A percentile compares a stretch with the other conserved stretches of the same genome.
Evolutionary conservation across 495 filamentous ascomycete species (phyloP).

Genomic region (Beverwykella pulmonaria): DNA sequence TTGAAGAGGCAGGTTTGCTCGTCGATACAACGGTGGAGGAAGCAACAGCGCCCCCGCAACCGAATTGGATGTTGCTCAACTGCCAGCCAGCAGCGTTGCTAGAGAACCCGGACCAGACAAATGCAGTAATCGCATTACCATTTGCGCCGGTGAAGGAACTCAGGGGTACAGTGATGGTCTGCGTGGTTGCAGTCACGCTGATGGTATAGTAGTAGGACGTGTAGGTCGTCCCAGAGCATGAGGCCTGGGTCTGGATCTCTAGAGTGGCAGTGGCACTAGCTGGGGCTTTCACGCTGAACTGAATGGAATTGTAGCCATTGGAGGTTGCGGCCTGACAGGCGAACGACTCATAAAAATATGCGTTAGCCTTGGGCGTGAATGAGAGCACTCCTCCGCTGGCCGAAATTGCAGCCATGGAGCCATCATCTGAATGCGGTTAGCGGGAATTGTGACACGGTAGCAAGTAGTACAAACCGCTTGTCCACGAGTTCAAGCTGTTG

Average conservation of each 20-base stretch:
- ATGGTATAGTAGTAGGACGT: conserved; percentile 53
- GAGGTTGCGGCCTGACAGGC: conserved; percentile 52
- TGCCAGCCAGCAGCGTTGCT: conserved; percentile 52
- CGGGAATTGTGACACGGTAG: background rate
- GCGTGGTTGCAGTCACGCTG: conserved; percentile 53
- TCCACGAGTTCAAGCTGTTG: conserved; percentile 54
- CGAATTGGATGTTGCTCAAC: conserved; percentile 56
- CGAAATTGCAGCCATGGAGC: conserved; percentile 55
- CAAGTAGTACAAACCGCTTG: conserved; percentile 52
- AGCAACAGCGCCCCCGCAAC: conserved; percentile 46
- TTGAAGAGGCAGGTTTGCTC: background rate
- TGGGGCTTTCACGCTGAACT: conserved; percentile 60
- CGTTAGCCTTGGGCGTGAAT: conserved; percentile 53
- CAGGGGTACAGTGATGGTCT: conserved; percentile 59
- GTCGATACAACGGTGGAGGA: too few species aligned
- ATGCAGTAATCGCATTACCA: conserved; percentile 53
- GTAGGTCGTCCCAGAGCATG: conserved; percentile 51
- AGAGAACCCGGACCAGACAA: conserved; percentile 57
- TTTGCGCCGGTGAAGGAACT: conserved; percentile 56
- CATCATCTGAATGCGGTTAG: conserved; percentile 54
- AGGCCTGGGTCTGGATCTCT: conserved; percentile 57
- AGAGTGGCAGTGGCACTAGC: conserved; percentile 53
- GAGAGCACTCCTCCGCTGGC: conserved; percentile 51
- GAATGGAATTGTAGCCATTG: conserved; percentile 55
- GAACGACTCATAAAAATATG: conserved; percentile 64